Base-by-base conservation (phyloP, 2,329 filamentous ascomycete genomes). In the Neonectria neomacrospora region DNA sequence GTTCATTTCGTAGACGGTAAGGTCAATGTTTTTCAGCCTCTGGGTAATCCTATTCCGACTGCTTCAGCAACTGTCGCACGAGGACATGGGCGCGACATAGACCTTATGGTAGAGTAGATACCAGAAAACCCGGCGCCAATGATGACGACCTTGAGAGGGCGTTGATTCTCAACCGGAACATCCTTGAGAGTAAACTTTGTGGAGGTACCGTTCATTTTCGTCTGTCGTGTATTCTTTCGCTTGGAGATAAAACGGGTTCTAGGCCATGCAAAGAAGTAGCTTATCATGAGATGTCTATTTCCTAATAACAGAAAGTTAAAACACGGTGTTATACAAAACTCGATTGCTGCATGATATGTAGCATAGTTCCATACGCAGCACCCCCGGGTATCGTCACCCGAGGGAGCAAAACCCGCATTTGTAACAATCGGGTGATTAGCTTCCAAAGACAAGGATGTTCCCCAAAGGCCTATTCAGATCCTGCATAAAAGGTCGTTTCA, bases 41-140 rank as follows among this genome's bases (percentile, higher is more conserved):
- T 66, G 64, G 1, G 48, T 51, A 3, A 66, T 65, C 18, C 64
- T 64, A 32, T 20, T n/a, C 44, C 14, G 3, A 12, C 30, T 0
- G 8, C 23, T 14, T 51, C 3, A 57, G 52, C 34, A 16, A 26
- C 41, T 39, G 11, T 26, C 8, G 2, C 32, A 26, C 5, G 2
- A 37, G 5, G 34, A 12, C 11, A 28, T 28, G 10, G 8, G n/a
- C 12, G 22, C 26, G 10, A 5, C 23, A 9, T 28, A 0, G 56
- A 65, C 63, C 55, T 52, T 11, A 65, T 65, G 37, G 60, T 56
- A 2, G 60, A 42, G 23, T 65, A 65, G 11, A 65, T 60, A 4
- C 64, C 64, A 10, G 54, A 66, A 18, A 57, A 66, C 0, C 64
- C 64, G 37, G 64, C 64, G 1, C 64, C 64, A 5, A 66, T 66